A percentile compares a stretch with the other conserved stretches of the same genome.
phyloP scores from a whole-genome alignment of 768 basidiomycete genomes.

The Tulasnella sp. region DNA sequence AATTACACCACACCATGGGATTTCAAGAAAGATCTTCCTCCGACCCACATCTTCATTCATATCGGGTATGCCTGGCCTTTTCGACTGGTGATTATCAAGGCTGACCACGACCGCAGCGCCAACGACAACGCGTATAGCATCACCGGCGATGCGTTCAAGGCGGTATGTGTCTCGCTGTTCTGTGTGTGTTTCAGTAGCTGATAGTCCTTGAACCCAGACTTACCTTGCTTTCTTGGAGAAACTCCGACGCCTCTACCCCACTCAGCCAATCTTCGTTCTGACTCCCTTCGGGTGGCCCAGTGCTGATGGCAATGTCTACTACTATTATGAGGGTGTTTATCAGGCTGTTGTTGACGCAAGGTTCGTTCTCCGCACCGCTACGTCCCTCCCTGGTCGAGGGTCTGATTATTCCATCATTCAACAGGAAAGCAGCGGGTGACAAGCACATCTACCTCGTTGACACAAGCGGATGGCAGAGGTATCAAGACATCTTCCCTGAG shows the following conservation, averaged over 20 bases:
- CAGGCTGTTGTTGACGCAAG: conserved; percentile 40
- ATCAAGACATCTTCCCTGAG: conserved; percentile 39
- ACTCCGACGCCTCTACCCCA: conserved; percentile 45
- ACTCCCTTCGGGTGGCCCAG: conserved; percentile 60
- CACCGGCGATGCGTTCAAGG: conserved; percentile 42
- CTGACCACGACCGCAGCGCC: conserved; percentile 40
- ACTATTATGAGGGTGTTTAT: conserved; percentile 51
- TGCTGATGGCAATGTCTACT: conserved; percentile 45
- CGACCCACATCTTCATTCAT: conserved; percentile 56
- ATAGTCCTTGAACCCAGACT: conserved; percentile 38
- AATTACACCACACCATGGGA: conserved; percentile 61
- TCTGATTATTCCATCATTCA: neutral
- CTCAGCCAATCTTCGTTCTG: conserved; percentile 52
- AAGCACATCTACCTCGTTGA: conserved; percentile 51
- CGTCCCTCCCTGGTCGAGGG: neutral
- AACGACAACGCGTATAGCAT: conserved; percentile 56
- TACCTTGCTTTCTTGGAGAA: conserved; percentile 49
- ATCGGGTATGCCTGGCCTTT: conserved; percentile 45
- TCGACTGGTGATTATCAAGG: neutral
- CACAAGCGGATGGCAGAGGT: conserved; percentile 56
- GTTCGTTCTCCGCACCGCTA: neutral
- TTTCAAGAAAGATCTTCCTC: conserved; percentile 48
- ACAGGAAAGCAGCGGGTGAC: conserved; percentile 46
- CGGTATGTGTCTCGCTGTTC: conserved; percentile 20
- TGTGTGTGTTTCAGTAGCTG: neutral